These are phyloP conservation scores for Dactylonectria macrodidyma DNA, from an alignment of 2,329 filamentous ascomycete genomes.

Conservation along the genomic window DNA sequence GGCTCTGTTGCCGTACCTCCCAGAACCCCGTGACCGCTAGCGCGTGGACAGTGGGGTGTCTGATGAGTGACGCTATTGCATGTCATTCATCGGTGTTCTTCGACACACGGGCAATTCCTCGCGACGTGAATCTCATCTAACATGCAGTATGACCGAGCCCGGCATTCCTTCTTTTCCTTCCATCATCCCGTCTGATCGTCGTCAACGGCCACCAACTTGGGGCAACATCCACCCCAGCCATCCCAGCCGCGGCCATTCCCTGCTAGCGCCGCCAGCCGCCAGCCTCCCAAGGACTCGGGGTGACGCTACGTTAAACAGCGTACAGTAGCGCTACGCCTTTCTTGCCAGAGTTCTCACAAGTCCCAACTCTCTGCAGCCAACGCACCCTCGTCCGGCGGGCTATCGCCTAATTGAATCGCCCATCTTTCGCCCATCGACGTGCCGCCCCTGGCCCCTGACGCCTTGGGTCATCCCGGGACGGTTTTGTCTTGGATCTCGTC, in stretches of 20 bases:
- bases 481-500: not conserved
- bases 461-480: not conserved
- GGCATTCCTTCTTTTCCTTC: not conserved
- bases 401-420: not conserved
- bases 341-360: not conserved
- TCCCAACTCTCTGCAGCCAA: constrained; percentile 22
- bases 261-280: constrained; percentile 9
- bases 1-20: too few species aligned
- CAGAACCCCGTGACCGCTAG: too few species aligned
- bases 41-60: too few species aligned
- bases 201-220: constrained; percentile 1
- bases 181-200: constrained; percentile 15
- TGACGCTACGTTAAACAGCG: constrained; percentile 13
- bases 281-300: constrained; percentile 1
- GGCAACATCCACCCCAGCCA: constrained; percentile 10
- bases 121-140: too few species aligned
- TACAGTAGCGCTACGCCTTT: constrained; percentile 25
- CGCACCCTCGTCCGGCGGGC: not conserved
- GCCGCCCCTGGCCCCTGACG: constrained; percentile 22
- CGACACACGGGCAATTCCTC: not conserved
- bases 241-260: constrained; percentile 13
- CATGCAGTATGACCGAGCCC: too few species aligned
- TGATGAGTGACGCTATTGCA: not conserved
- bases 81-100: constrained; percentile 7
- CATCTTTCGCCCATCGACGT: constrained; percentile 8